Evolutionary conservation across 306 rosid species (phyloP).

Genomic region (Cucumis cinereus): DNA sequence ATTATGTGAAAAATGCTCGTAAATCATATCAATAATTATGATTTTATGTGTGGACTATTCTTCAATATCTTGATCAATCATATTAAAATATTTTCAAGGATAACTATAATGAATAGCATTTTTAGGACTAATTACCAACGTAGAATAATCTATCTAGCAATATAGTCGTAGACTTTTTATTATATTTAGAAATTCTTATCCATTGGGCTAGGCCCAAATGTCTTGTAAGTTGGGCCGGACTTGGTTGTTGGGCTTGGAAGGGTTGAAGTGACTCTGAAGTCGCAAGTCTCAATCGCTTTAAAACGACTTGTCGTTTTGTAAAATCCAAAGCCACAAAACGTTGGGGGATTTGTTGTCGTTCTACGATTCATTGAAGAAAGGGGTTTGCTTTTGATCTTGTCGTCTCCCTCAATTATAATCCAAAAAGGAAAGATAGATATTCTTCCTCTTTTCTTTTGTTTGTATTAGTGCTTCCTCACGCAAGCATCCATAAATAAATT

Average conservation of each 20-base stretch:
- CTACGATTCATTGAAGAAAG: neutral
- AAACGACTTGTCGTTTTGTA: neutral
- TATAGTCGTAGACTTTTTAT: no score
- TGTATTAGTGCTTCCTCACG: conserved; percentile 3
- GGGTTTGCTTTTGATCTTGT: neutral
- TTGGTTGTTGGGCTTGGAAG: neutral
- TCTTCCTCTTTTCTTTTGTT: neutral
- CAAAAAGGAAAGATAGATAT: neutral
- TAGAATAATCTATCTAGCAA: no score
- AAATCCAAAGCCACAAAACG: neutral
- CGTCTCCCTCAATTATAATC: neutral
- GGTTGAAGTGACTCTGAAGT: neutral
- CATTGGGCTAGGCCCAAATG: neutral
- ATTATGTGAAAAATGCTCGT: no score
- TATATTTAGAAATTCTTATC: no score
- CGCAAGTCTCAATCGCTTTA: neutral
- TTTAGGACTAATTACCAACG: no score
- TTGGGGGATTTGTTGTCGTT: neutral
- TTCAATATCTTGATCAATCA: no score
- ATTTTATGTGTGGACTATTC: no score
- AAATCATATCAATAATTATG: no score
- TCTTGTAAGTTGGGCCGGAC: neutral
- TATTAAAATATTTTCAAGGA: no score
- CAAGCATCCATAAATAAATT: neutral
- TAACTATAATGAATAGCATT: no score